Evolutionary conservation across 2,329 filamentous ascomycete species (phyloP).

Genomic region (Phyllosticta citrichinensis): DNA sequence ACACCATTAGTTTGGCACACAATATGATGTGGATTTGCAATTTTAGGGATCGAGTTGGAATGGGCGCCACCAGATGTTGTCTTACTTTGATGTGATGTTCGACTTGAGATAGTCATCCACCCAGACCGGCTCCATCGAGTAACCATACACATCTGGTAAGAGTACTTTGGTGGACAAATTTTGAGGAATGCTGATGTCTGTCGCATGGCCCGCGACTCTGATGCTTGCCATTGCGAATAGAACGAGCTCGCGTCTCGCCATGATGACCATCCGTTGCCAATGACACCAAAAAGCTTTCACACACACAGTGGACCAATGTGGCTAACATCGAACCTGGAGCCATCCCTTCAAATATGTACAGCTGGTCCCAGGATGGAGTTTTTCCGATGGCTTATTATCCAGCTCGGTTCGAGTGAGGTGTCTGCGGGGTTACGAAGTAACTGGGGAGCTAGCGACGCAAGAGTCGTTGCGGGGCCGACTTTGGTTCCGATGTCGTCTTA

Average conservation of each 20-base stretch:
- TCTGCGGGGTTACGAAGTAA: background rate
- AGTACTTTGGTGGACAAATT: slow-evolving; percentile 1
- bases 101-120: slow-evolving; percentile 10
- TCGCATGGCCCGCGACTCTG: background rate
- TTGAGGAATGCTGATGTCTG: background rate
- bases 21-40: background rate
- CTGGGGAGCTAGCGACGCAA: background rate
- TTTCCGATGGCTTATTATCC: background rate
- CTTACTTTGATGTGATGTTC: slow-evolving; percentile 2
- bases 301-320: background rate
- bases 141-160: slow-evolving; percentile 6
- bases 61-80: background rate
- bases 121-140: slow-evolving; percentile 9
- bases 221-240: background rate
- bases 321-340: background rate
- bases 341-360: background rate
- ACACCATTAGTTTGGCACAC: background rate
- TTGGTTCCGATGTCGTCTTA: background rate
- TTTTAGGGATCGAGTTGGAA: background rate
- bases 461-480: background rate
- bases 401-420: background rate
- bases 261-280: background rate
- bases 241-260: background rate
- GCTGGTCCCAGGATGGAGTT: background rate
- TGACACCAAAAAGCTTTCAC: background rate